Evolutionary conservation across 805 yeast genomes (phyloP).

Genomic region (Wickerhamomyces bovis): DNA sequence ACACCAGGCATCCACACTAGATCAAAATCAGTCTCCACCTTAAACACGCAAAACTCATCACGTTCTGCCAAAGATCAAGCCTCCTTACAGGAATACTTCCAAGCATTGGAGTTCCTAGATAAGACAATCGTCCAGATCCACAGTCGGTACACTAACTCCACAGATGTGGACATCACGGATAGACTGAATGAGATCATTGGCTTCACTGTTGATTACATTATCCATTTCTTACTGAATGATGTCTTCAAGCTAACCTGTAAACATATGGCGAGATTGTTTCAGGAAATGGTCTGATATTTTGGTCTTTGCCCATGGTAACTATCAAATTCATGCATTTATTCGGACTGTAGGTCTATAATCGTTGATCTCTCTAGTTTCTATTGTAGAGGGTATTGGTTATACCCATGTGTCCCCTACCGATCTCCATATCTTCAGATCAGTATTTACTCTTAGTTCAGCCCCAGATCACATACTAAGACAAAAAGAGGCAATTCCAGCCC

Average conservation of each 20-base stretch:
- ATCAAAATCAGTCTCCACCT: constrained; percentile 2
- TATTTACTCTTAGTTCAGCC: too few relatives aligned
- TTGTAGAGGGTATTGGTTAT: too few relatives aligned
- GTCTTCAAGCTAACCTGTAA: neutral
- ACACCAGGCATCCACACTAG: constrained; percentile 1
- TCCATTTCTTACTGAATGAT: constrained; percentile 8
- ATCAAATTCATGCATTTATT: neutral
- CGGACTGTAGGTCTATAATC: too few relatives aligned
- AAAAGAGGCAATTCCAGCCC: neutral
- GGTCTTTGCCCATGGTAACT: neutral
- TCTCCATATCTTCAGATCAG: neutral
- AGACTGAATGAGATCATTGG: constrained; percentile 4
- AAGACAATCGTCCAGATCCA: constrained; percentile 5
- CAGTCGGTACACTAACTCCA: constrained; percentile 1
- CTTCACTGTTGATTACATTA: constrained; percentile 7
- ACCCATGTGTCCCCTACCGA: neutral
- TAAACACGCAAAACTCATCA: constrained; percentile 2
- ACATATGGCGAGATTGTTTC: neutral
- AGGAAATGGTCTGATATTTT: neutral
- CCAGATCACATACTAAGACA: neutral
- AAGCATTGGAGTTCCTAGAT: constrained; percentile 4
- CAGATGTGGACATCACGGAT: constrained; percentile 1
- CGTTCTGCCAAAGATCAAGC: constrained; percentile 12
- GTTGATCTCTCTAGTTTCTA: too few relatives aligned
- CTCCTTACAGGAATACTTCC: constrained; percentile 7